phyloP scores from a whole-genome alignment of 768 basidiomycete species.

The Leccinum obscurum region DNA sequence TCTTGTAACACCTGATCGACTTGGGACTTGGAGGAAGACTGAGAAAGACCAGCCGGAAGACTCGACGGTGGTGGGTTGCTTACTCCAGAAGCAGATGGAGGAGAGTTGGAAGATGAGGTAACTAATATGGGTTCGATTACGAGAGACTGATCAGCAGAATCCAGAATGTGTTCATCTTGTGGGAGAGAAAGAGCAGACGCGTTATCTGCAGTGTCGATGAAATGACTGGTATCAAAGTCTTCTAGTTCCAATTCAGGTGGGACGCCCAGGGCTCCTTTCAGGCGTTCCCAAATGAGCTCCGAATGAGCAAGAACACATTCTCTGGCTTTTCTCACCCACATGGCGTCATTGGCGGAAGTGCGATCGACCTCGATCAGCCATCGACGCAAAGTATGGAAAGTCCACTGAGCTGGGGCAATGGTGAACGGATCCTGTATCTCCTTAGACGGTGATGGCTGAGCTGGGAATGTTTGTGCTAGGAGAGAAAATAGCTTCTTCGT shows the following conservation, averaged over 20 bases:
- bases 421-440: conserved; percentile 37
- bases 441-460: conserved; percentile 26
- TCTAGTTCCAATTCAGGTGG: conserved; percentile 81
- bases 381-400: conserved; percentile 62
- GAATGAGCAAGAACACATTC: conserved; percentile 73
- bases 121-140: conserved; percentile 58
- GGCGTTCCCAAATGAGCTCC: conserved; percentile 89
- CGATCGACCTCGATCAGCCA: conserved; percentile 71
- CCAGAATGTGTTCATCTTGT: background rate
- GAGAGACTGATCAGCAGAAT: conserved; percentile 14
- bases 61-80: conserved; percentile 41
- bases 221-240: conserved; percentile 24
- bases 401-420: conserved; percentile 68
- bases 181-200: background rate
- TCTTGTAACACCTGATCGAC: conserved; percentile 47
- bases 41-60: conserved; percentile 34
- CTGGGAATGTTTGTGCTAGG: conserved; percentile 68
- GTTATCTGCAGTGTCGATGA: background rate
- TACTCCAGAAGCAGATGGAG: conserved; percentile 17
- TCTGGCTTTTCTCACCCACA: conserved; percentile 75
- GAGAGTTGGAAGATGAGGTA: conserved; percentile 27
- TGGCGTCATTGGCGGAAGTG: conserved; percentile 59
- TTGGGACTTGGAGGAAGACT: conserved; percentile 26
- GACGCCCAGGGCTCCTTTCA: conserved; percentile 85
- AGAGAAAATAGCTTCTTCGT: conserved; percentile 72